phyloP scores from a whole-genome alignment of 2,329 filamentous ascomycete genomes.

The Dothideomycetes sp. region DNA sequence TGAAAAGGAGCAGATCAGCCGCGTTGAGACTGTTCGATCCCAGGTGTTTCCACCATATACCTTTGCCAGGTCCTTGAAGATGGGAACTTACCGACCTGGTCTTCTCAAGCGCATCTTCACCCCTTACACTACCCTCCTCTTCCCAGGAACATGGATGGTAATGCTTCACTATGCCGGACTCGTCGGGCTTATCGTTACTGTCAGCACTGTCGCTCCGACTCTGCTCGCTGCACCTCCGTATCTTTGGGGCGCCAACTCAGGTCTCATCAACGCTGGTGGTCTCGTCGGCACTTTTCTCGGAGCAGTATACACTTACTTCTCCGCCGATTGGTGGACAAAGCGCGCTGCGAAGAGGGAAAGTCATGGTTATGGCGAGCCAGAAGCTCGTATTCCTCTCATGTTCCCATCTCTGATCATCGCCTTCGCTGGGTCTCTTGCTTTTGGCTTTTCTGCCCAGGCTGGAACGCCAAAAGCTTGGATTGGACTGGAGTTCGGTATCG shows the following conservation, averaged over 20 bases:
- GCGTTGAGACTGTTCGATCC: conserved; percentile 13
- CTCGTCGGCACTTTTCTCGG: conserved; percentile 26
- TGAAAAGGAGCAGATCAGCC: conserved; percentile 15
- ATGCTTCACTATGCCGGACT: conserved; percentile 31
- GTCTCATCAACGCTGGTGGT: conserved; percentile 28
- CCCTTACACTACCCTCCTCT: conserved; percentile 25
- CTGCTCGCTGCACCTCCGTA: conserved; percentile 28
- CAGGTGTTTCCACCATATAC: conserved; percentile 16
- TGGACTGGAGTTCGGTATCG: conserved; percentile 27
- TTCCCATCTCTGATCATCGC: conserved; percentile 27
- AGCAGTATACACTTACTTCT: conserved; percentile 25
- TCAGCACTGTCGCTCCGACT: conserved; percentile 26
- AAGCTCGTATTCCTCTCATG: conserved; percentile 26
- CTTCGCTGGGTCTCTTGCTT: conserved; percentile 25
- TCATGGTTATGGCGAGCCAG: conserved; percentile 29
- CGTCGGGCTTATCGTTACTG: conserved; percentile 28
- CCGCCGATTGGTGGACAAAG: conserved; percentile 26
- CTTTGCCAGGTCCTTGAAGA: conserved; percentile 24
- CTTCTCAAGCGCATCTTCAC: conserved; percentile 23
- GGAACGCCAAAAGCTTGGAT: conserved; percentile 26
- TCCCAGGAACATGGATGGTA: conserved; percentile 32
- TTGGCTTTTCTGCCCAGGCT: conserved; percentile 29
- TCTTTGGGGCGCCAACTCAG: conserved; percentile 28
- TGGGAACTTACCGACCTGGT: conserved; percentile 24
- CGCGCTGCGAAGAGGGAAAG: conserved; percentile 23